Evolutionary conservation across 2,329 filamentous ascomycete genomes (phyloP).

Genomic region (Colletotrichum abscissum): DNA sequence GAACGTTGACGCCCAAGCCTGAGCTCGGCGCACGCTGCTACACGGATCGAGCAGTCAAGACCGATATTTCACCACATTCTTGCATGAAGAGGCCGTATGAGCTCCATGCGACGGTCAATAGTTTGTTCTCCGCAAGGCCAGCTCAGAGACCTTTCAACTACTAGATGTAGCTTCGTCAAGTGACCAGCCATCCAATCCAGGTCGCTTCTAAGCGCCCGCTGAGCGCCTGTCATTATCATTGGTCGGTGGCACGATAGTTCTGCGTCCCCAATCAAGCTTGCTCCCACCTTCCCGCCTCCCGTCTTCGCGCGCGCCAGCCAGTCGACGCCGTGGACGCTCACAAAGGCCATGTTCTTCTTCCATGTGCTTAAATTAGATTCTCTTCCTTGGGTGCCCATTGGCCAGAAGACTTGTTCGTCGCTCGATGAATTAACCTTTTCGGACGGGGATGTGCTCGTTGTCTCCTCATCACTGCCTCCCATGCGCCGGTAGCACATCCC

Average conservation of each 20-base stretch:
- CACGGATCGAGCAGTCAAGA: slow-evolving; percentile 18
- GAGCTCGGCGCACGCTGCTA: not conserved
- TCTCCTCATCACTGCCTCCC: slow-evolving; percentile 24
- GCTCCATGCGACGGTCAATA: slow-evolving; percentile 27
- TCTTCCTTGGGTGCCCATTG: slow-evolving; percentile 45
- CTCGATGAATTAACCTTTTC: slow-evolving; percentile 18
- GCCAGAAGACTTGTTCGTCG: slow-evolving; percentile 28
- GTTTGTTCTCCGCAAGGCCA: slow-evolving; percentile 26
- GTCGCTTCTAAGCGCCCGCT: slow-evolving; percentile 39
- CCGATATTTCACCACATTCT: slow-evolving; percentile 11
- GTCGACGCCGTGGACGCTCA: slow-evolving; percentile 41
- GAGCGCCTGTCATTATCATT: slow-evolving; percentile 29
- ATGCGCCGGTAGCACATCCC: slow-evolving; percentile 22
- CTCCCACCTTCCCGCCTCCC: slow-evolving; percentile 17
- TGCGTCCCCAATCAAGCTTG: slow-evolving; percentile 26
- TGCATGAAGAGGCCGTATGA: slow-evolving; percentile 12
- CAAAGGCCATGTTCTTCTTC: slow-evolving; percentile 37
- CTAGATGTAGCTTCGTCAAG: slow-evolving; percentile 6
- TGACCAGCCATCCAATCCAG: slow-evolving; percentile 30
- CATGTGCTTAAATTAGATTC: slow-evolving; percentile 50
- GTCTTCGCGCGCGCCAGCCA: slow-evolving; percentile 55
- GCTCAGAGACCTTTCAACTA: slow-evolving; percentile 6
- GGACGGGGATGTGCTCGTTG: slow-evolving; percentile 20
- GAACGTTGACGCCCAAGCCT: not conserved
- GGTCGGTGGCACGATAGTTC: slow-evolving; percentile 23